phyloP scores from a whole-genome alignment of 768 basidiomycete genomes.

The Mycena albidolilacea region DNA sequence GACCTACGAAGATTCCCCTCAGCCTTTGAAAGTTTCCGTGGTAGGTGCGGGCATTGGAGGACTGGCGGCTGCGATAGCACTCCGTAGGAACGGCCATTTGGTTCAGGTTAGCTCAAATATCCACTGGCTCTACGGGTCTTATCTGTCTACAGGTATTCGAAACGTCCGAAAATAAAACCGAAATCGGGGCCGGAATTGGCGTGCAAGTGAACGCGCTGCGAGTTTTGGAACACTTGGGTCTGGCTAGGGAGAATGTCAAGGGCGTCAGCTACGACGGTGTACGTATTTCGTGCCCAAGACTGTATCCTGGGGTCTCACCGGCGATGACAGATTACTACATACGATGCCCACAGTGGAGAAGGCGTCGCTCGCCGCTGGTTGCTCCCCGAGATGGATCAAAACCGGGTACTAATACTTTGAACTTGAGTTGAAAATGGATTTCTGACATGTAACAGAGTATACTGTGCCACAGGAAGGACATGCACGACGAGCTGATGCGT shows the following conservation, averaged over 20 bases:
- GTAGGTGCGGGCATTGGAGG: conserved; percentile 35
- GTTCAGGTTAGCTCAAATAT: conserved; percentile 15
- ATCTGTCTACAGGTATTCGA: conserved; percentile 29
- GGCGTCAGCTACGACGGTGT: conserved; percentile 26
- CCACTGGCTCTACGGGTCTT: neutral
- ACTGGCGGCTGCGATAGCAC: conserved; percentile 25
- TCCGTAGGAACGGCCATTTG: conserved; percentile 28
- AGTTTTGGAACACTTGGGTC: conserved; percentile 23
- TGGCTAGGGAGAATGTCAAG: conserved; percentile 16
- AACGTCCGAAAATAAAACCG: conserved; percentile 24
- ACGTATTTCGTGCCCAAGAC: neutral
- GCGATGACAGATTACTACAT: neutral
- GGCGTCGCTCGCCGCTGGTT: conserved; percentile 5
- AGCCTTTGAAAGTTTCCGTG: conserved; percentile 25
- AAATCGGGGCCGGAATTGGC: conserved; percentile 30
- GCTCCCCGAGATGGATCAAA: conserved; percentile 12
- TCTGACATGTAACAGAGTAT: conserved; percentile 1
- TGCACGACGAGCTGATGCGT: conserved; percentile 29
- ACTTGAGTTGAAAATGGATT: neutral
- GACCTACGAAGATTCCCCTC: neutral
- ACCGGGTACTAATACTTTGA: neutral
- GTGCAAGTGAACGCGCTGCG: conserved; percentile 28
- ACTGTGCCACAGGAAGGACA: conserved; percentile 20
- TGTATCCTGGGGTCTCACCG: neutral
- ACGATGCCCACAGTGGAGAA: conserved; percentile 14